These are phyloP conservation scores for Allomyces macrogynus DNA, from an alignment of 192 early-diverging fungal species.

Conservation along the genomic window DNA sequence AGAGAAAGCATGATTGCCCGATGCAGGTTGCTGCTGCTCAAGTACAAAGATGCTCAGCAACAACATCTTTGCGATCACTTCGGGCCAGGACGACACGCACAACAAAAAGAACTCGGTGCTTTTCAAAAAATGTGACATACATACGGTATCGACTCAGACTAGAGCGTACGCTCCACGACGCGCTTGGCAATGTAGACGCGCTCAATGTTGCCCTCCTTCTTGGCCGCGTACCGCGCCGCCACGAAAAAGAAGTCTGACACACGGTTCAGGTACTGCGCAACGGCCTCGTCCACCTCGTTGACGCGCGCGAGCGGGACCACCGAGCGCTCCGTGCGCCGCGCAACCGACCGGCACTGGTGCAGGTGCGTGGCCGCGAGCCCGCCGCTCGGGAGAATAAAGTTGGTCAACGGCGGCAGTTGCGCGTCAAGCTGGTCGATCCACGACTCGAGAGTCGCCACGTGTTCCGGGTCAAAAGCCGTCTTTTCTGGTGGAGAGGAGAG, in stretches of 20 bases:
- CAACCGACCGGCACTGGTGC: constrained; percentile 6
- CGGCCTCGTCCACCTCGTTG: not conserved
- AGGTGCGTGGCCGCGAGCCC: constrained; percentile 3
- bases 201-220: constrained; percentile 1
- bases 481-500: too few species aligned
- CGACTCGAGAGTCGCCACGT: constrained; percentile 1
- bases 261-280: not conserved
- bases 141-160: not conserved
- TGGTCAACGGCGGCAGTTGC: constrained; percentile 1
- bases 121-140: too few species aligned
- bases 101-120: too few species aligned
- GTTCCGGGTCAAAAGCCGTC: constrained; percentile 3
- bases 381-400: constrained; percentile 5
- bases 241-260: constrained; percentile 5
- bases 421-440: constrained; percentile 2
- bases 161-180: not conserved
- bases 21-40: too few species aligned
- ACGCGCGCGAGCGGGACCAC: not conserved
- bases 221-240: constrained; percentile 4
- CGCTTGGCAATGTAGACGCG: not conserved
- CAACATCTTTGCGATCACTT: too few species aligned
- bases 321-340: constrained; percentile 3
- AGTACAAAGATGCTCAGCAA: too few species aligned
- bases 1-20: too few species aligned
- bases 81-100: too few species aligned